Conservation (phyloP, 179 eudicot genomes). For the Camellia oleifera region DNA sequence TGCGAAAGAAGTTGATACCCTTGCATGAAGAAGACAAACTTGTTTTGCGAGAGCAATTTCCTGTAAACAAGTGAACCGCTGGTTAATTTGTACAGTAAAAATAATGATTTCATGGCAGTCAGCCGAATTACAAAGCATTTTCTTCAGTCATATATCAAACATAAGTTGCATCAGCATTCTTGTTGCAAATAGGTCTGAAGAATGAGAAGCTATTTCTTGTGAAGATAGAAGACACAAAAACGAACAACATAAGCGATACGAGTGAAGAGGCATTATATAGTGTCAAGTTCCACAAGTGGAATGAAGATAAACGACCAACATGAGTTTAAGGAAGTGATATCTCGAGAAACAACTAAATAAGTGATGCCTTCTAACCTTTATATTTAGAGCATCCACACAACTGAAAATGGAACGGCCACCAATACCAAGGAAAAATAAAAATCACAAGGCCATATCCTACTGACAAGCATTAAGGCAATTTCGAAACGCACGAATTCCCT, state of each 20-base stretch:
- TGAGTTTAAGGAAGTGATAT: neutral
- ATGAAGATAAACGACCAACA: too few relatives aligned
- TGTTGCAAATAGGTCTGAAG: neutral
- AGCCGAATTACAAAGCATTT: neutral
- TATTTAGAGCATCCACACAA: neutral
- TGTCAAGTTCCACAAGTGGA: too few relatives aligned
- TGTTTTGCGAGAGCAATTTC: too few relatives aligned
- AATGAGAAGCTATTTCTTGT: neutral
- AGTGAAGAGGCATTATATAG: too few relatives aligned
- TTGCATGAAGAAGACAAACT: too few relatives aligned
- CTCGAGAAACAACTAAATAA: neutral
- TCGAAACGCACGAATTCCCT: constrained; percentile 75
- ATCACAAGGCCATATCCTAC: neutral
- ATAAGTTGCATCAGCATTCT: neutral
- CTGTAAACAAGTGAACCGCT: too few relatives aligned
- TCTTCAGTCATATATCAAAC: neutral
- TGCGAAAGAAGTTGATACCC: too few relatives aligned
- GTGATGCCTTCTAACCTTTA: constrained; percentile 10
- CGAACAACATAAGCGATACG: too few relatives aligned
- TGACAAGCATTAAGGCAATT: constrained; percentile 55
- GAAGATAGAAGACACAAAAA: neutral
- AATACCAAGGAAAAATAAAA: neutral
- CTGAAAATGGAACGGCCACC: neutral
- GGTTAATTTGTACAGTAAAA: too few relatives aligned
- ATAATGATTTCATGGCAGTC: neutral